Evolutionary conservation across 1,284 basidiomycete species (phyloP), one percentile per base, ranked within the genome.

Genomic region (Ceratobasidium papillatum): DNA sequence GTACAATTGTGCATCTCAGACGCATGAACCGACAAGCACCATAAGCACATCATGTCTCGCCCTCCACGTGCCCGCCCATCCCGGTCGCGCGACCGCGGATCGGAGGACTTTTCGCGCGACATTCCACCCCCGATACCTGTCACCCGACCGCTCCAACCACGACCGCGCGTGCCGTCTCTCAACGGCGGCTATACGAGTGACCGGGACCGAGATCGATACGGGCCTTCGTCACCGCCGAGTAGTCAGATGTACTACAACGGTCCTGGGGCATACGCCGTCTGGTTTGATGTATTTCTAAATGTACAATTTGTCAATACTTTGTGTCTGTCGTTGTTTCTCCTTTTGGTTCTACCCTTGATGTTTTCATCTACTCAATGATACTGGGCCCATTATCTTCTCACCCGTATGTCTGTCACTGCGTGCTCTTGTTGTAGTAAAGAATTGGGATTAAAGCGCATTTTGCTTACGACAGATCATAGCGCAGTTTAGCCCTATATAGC

Each of bases 151-250:
- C 69, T 72, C 43, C 69, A 72, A 17, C 69, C 69, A 7, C 54
- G 69, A 17, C 69, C 69, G n/a, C 69, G 69, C n/a, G 69, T 72
- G 38, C 69, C 69, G 17, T 72, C 69, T n/a, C 41, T 72, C 41
- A 59, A 27, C 47, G 58, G 58, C 30, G 69, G 58, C 32, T 72
- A 72, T n/a, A 25, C 56, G 5, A 72, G 69, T 17, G 69, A 72
- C 36, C 41, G 69, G 17, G 56, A 56, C 14, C 38, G 38, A 14
- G 63, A 68, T n/a, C n/a, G 69, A 41, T 51, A 36, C 43, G 69
- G 69, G 25, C 61, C 69, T 17, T 72, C 69, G 12, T n/a, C n/a
- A n/a, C 69, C 69, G 5, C 17, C 69, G 2, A 32, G 45, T n/a
- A 47, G 69, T 32, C 56, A 58, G 32, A 72, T 72, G 69, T 58